Evolutionary conservation across 1,284 basidiomycete genomes (phyloP).

Genomic region (Meira miltonrushii): DNA sequence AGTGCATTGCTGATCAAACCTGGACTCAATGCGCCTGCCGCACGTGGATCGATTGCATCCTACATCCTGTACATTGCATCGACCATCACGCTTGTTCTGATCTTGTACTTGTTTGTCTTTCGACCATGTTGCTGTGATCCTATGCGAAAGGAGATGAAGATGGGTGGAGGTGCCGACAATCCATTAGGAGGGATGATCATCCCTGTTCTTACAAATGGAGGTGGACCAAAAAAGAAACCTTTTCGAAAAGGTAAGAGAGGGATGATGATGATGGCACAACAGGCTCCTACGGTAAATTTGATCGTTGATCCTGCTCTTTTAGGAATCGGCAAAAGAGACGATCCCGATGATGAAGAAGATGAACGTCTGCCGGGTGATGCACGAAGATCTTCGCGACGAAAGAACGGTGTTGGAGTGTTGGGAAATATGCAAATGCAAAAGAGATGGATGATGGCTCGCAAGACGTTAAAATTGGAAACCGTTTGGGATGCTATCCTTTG

Average conservation of each 20-base stretch:
- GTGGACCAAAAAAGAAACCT: slow-evolving; percentile 9
- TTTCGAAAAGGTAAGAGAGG: slow-evolving; percentile 22
- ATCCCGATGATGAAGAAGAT: slow-evolving; percentile 8
- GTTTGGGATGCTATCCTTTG: slow-evolving; percentile 30
- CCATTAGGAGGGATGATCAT: slow-evolving; percentile 29
- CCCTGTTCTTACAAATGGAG: slow-evolving; percentile 23
- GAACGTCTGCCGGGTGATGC: slow-evolving; percentile 17
- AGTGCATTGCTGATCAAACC: slow-evolving; percentile 31
- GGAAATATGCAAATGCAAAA: slow-evolving; percentile 29
- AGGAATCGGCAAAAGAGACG: slow-evolving; percentile 13
- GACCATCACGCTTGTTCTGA: slow-evolving; percentile 19
- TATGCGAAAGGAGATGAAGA: slow-evolving; percentile 16
- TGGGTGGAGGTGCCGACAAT: slow-evolving; percentile 2
- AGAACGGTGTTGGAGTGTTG: slow-evolving; percentile 17
- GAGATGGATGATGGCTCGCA: slow-evolving; percentile 24
- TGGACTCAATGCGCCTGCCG: slow-evolving; percentile 13
- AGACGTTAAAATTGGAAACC: slow-evolving; percentile 25
- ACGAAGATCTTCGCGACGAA: slow-evolving; percentile 20
- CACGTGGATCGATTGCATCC: slow-evolving; percentile 19
- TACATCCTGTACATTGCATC: slow-evolving; percentile 31
- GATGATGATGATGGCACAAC: slow-evolving; percentile 7
- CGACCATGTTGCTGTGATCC: slow-evolving; percentile 27
- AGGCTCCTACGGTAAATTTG: slow-evolving; percentile 32
- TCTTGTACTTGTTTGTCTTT: slow-evolving; percentile 23
- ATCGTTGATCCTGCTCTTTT: slow-evolving; percentile 36